Base-by-base conservation (phyloP, 177 flowering plant species). In the Vitis hybrid region DNA sequence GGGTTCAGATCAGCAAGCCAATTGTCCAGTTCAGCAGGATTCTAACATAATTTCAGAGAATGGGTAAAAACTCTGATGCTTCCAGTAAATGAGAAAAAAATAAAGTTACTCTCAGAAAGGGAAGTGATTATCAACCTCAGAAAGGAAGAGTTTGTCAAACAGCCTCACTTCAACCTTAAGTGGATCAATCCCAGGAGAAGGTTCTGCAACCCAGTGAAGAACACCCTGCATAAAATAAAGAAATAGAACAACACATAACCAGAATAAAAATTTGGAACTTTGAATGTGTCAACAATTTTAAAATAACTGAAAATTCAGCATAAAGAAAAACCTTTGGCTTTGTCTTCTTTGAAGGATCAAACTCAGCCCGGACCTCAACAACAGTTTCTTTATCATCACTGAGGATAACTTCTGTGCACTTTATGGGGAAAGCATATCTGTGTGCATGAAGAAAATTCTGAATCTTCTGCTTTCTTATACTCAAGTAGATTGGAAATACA, bases 401-500 rank as follows among this genome's bases (percentile, higher is more conserved):
- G 27, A 83, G 76, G 58, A 96, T 77, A 15, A 88, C 93, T 52
- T 96, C 91, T 0, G 91, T 90, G 83, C 99, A 96, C 76, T 87
- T 93, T 54, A 96, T 91, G 1, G 98, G 99, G 77, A 85, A 96
- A 14, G 97, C 99, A 81, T 92, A 96, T 80, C 97, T 95, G 82
- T 65, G 77, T 2, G 24, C 61, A 46, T 0, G 46, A 65, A 48
- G 18, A 65, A 71, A 68, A 64, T 21, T 57, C 41, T 66, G 2
- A 71, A 11, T 41, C 50, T 17, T 5, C 27, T 59, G 32, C 52
- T 21, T 24, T 41, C 3, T 51, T 21, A 32, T 56, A 4, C 48
- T 59, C n/a, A 65, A 50, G 18, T 6, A 2, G 14, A 63, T 10
- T 9, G 35, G 0, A 17, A 62, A 58, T 5, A 21, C 0, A 35